Evolutionary conservation across 495 filamentous ascomycete species (phyloP), one percentile per base, ranked within the genome.

Genomic region (Aspergillus leporis): DNA sequence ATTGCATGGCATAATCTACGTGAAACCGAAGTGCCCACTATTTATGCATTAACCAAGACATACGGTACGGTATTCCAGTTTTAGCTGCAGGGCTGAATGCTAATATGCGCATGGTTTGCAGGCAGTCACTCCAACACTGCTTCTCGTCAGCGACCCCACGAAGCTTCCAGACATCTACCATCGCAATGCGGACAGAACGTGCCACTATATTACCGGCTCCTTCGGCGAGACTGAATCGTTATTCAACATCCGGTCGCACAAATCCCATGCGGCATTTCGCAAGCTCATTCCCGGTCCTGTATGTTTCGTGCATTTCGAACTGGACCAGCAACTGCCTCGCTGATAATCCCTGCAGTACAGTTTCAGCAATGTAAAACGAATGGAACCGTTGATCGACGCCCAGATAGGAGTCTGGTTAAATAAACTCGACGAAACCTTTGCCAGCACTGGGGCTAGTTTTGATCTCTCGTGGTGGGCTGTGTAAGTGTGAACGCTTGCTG

Each of bases 161-260:
- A 70, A 78, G 28, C 73, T 84, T n/a, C 80, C 81, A 0, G 70
- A 78, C 7, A 68, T 84, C 36, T 84, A 84, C 66, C 76, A 83
- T 59, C 75, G 79, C 53, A 74, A 78, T 60, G 81, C 76, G 13
- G 80, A 83, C 68, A 86, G 85, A 55, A 78, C 79, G 1, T 73
- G 75, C 5, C 78, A 82, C 55, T 84, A 84, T 52, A 80, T 77
- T 46, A 77, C 79, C 1, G 78, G 78, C 14, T 71, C 73, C 5
- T 80, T 81, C 40, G 80, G 79, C 9, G 74, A 82, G 41, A 70
- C 70, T 13, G 74, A 78, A 56, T 71, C 73, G 14, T 58, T 81
- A 57, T 82, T 82, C 61, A 81, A 78, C 49, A 80, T 78, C 65
- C 74, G 75, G 43, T 70, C 70, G 34, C 76, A 82, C 61, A 78